Conservation (phyloP, 2,329 filamentous ascomycete species). For the Spiromastix sp. region DNA sequence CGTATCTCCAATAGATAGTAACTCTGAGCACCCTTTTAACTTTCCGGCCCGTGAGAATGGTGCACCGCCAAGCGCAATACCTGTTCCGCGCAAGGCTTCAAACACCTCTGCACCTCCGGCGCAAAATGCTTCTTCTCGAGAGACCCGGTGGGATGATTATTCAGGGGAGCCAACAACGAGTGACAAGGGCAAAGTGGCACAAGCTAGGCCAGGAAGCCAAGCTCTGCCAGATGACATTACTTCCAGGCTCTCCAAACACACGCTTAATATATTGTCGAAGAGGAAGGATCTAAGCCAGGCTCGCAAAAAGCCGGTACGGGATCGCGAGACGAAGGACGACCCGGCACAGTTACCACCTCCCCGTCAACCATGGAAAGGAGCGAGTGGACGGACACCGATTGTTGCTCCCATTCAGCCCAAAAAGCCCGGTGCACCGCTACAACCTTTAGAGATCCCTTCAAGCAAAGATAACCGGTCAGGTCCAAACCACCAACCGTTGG, state of each 20-base stretch:
- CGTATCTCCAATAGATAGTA: slow-evolving; percentile 33
- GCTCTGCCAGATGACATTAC: slow-evolving; percentile 17
- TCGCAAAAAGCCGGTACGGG: slow-evolving; percentile 25
- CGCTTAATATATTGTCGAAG: slow-evolving; percentile 21
- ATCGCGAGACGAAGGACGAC: slow-evolving; percentile 24
- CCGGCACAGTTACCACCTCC: slow-evolving; percentile 38
- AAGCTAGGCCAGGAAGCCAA: slow-evolving; percentile 42
- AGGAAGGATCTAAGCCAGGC: slow-evolving; percentile 28
- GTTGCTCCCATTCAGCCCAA: slow-evolving; percentile 56
- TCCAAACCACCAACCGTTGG: slow-evolving; percentile 1
- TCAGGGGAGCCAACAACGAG: slow-evolving; percentile 56
- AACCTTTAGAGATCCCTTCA: slow-evolving; percentile 34
- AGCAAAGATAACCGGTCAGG: background rate
- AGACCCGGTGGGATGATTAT: slow-evolving; percentile 51
- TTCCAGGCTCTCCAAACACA: slow-evolving; percentile 16
- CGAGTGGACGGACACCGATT: slow-evolving; percentile 56
- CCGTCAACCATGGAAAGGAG: slow-evolving; percentile 56
- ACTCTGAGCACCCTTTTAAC: slow-evolving; percentile 9
- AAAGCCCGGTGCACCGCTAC: slow-evolving; percentile 47
- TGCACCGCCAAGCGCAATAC: slow-evolving; percentile 20
- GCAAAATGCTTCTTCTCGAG: slow-evolving; percentile 9
- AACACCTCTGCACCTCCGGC: slow-evolving; percentile 8
- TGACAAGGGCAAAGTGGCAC: slow-evolving; percentile 44
- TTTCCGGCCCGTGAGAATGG: slow-evolving; percentile 11
- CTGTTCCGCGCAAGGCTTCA: slow-evolving; percentile 17